Percentiles rank a stretch among this genome's conserved stretches.
Evolutionary conservation across 2,329 filamentous ascomycete species (phyloP).

Genomic region (Arthrinium puccinioides): DNA sequence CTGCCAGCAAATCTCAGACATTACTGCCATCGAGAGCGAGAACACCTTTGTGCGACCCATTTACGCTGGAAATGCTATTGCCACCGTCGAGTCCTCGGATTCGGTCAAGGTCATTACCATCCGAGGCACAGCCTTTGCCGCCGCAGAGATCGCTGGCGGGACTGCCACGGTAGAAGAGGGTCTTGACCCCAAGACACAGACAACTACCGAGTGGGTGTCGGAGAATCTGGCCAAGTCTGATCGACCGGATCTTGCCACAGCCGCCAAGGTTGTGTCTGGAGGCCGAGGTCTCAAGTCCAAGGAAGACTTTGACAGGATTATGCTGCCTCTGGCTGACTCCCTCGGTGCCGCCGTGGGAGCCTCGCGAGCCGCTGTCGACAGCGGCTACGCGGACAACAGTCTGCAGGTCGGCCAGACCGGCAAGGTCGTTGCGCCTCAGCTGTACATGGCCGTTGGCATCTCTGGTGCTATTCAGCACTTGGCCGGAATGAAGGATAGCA

Average conservation of each 20-base stretch:
- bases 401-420: slow-evolving; percentile 97
- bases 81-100: slow-evolving; percentile 89
- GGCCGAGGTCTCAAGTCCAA: slow-evolving; percentile 95
- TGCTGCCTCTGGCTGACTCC: slow-evolving; percentile 85
- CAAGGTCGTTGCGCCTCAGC: slow-evolving; percentile 93
- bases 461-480: slow-evolving; percentile 97
- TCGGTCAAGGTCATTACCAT: slow-evolving; percentile 84
- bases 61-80: slow-evolving; percentile 94
- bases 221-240: slow-evolving; percentile 92
- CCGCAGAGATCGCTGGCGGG: slow-evolving; percentile 63
- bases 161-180: slow-evolving; percentile 75
- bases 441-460: slow-evolving; percentile 93
- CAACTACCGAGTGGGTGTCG: slow-evolving; percentile 79
- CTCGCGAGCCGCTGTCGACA: slow-evolving; percentile 90
- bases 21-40: slow-evolving; percentile 78
- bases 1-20: slow-evolving; percentile 87
- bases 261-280: slow-evolving; percentile 82
- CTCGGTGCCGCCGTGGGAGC: slow-evolving; percentile 94
- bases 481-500: slow-evolving; percentile 99
- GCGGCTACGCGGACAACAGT: slow-evolving; percentile 96
- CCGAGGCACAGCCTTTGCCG: slow-evolving; percentile 83
- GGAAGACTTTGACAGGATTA: slow-evolving; percentile 90
- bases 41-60: slow-evolving; percentile 95
- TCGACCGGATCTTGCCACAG: slow-evolving; percentile 87
- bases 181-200: slow-evolving; percentile 70